A percentile compares a stretch with the other conserved stretches of the same genome.
Evolutionary conservation across 768 basidiomycete species (phyloP).

Genomic region (Flagelloscypha sp.): DNA sequence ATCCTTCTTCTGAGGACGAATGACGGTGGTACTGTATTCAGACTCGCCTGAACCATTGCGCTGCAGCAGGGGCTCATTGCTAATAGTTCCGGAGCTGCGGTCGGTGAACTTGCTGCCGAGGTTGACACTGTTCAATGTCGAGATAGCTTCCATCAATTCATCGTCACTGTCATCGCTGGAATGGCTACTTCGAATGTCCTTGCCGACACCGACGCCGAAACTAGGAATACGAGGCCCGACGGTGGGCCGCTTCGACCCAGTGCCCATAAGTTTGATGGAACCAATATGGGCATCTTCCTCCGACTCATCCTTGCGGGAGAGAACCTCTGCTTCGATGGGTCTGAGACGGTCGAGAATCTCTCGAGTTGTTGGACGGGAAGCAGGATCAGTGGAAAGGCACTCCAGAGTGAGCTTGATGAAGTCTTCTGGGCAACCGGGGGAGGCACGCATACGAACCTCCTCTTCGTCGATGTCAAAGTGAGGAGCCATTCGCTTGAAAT

Average conservation of each 20-base stretch:
- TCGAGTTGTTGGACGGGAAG: slow-evolving; percentile 64
- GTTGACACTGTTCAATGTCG: slow-evolving; percentile 42
- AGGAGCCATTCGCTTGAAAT: slow-evolving; percentile 73
- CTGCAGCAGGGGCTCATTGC: slow-evolving; percentile 47
- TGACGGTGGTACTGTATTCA: slow-evolving; percentile 64
- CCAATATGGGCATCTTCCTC: slow-evolving; percentile 72
- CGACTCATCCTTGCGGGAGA: slow-evolving; percentile 55
- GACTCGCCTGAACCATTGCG: slow-evolving; percentile 26
- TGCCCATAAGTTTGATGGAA: slow-evolving; percentile 78
- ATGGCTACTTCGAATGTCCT: slow-evolving; percentile 40
- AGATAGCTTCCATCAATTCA: slow-evolving; percentile 57
- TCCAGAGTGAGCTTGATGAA: slow-evolving; percentile 74
- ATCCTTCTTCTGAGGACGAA: slow-evolving; percentile 37
- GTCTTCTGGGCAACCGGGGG: slow-evolving; percentile 66
- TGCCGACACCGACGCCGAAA: slow-evolving; percentile 67
- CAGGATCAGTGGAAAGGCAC: slow-evolving; percentile 62
- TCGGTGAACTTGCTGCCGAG: slow-evolving; percentile 42
- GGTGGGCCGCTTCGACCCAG: slow-evolving; percentile 50
- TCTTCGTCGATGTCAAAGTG: slow-evolving; percentile 66
- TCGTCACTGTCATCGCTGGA: slow-evolving; percentile 50
- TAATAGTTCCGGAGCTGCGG: slow-evolving; percentile 33
- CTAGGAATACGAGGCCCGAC: slow-evolving; percentile 75
- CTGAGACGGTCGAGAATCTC: slow-evolving; percentile 73
- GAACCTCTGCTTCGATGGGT: slow-evolving; percentile 77
- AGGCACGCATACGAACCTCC: slow-evolving; percentile 64